A percentile compares a stretch with the other conserved stretches of the same genome.
Evolutionary conservation across 352 stramenopile genomes (phyloP).

Genomic region (Phytophthora fragariae): DNA sequence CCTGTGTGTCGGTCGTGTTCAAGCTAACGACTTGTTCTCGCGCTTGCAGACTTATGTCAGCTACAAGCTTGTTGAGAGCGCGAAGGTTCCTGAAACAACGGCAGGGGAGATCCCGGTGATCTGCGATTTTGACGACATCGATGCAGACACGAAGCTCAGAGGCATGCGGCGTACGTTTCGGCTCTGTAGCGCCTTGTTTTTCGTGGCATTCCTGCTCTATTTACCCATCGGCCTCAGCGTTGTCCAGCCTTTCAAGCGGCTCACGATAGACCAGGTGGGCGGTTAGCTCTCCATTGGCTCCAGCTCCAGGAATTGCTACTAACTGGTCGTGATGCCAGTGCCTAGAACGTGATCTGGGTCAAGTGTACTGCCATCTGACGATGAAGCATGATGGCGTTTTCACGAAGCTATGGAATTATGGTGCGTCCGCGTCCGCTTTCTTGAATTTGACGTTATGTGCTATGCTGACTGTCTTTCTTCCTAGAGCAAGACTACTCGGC

Average conservation of each 20-base stretch:
- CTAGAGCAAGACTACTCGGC: conserved; percentile 35
- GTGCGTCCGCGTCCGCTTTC: conserved; percentile 17
- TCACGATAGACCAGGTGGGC: conserved; percentile 52
- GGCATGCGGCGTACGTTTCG: conserved; percentile 38
- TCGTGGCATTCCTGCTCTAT: conserved; percentile 72
- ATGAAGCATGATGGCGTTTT: conserved; percentile 39
- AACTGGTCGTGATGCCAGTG: conserved; percentile 17
- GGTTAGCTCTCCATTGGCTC: neutral
- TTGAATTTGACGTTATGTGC: neutral
- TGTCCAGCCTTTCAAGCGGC: conserved; percentile 45
- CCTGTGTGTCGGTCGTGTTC: too few species aligned
- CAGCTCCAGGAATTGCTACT: neutral
- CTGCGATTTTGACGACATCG: conserved; percentile 26
- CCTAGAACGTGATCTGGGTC: conserved; percentile 39
- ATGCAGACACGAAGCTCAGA: conserved; percentile 17
- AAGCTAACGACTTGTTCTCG: neutral
- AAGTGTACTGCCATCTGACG: conserved; percentile 44
- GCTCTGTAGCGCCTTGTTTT: conserved; percentile 49
- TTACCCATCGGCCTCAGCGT: conserved; percentile 61
- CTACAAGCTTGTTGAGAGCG: conserved; percentile 34
- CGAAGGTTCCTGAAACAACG: conserved; percentile 15
- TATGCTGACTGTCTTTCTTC: neutral
- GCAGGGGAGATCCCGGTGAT: conserved; percentile 23
- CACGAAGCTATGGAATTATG: conserved; percentile 61
- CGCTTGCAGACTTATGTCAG: conserved; percentile 41